Percentiles rank a stretch among this genome's conserved stretches.
Conservation (phyloP, 192 early-diverging fungal genomes). For the Dimargaris verticillata region DNA sequence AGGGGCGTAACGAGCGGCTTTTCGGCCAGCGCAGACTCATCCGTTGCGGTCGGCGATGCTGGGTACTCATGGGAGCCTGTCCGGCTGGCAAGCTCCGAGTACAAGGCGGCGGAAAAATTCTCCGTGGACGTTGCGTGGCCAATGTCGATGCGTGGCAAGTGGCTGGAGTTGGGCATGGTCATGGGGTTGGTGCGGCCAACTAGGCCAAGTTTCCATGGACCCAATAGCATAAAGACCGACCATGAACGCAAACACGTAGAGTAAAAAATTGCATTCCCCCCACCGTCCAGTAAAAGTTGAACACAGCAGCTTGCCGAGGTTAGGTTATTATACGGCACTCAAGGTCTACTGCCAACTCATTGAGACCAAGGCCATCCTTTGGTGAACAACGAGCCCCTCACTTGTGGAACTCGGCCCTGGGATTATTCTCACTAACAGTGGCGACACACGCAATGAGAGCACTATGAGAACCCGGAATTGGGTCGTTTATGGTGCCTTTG, state of each 20-base stretch:
- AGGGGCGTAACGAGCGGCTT: neutral
- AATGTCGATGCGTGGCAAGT: constrained; percentile 5
- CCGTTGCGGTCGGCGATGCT: neutral
- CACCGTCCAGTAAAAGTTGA: neutral
- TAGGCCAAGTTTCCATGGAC: neutral
- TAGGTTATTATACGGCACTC: too few relatives aligned
- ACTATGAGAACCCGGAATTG: too few relatives aligned
- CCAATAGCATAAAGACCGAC: neutral
- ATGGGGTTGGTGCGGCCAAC: neutral
- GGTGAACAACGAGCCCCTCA: too few relatives aligned
- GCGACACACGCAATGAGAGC: too few relatives aligned
- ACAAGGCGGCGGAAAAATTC: constrained; percentile 5
- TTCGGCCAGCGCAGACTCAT: neutral
- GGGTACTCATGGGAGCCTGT: constrained; percentile 1
- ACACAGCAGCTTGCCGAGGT: too few relatives aligned
- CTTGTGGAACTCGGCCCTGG: too few relatives aligned
- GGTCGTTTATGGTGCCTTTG: too few relatives aligned
- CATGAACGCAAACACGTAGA: neutral
- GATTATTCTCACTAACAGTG: too few relatives aligned
- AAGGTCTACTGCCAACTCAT: too few relatives aligned
- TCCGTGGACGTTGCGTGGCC: neutral
- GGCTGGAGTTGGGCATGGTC: neutral
- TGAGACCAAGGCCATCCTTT: too few relatives aligned
- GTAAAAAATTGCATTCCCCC: neutral
- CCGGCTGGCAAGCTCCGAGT: constrained; percentile 9